Evolutionary conservation across 2,329 filamentous ascomycete species (phyloP).

Genomic region (Colletotrichum tabaci): DNA sequence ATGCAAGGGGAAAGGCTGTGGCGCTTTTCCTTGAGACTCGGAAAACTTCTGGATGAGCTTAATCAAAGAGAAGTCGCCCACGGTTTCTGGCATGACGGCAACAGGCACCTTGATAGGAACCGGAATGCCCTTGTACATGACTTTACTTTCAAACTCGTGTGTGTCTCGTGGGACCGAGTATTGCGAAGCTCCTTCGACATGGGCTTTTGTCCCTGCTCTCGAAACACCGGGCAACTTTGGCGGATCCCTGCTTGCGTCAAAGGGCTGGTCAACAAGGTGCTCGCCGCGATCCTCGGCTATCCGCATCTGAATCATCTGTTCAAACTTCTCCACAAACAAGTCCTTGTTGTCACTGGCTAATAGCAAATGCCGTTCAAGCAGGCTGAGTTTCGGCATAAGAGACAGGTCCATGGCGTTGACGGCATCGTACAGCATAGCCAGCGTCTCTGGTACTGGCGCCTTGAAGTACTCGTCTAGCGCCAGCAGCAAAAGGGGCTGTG

Average conservation of each 20-base stretch:
- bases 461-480: conserved; percentile 98
- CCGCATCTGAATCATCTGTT: conserved; percentile 90
- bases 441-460: conserved; percentile 87
- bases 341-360: conserved; percentile 95
- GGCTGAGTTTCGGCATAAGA: conserved; percentile 87
- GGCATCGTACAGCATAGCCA: conserved; percentile 89
- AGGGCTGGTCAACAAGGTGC: conserved; percentile 57
- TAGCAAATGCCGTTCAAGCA: conserved; percentile 87
- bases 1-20: conserved; percentile 88
- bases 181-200: conserved; percentile 70
- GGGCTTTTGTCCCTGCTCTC: conserved; percentile 74
- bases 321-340: conserved; percentile 97
- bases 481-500: conserved; percentile 85
- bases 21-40: conserved; percentile 83
- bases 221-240: conserved; percentile 66
- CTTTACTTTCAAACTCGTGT: conserved; percentile 96
- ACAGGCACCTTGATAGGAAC: conserved; percentile 98
- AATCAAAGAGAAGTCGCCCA: conserved; percentile 97
- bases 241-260: conserved; percentile 65
- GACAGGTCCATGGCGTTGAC: conserved; percentile 98
- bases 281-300: conserved; percentile 75
- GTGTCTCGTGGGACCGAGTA: conserved; percentile 92
- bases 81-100: conserved; percentile 93
- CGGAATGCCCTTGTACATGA: conserved; percentile 96
- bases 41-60: conserved; percentile 98